Evolutionary conservation across 1,284 basidiomycete species (phyloP), one percentile per base, ranked within the genome.

Genomic region (Gymnopus androsaceus): DNA sequence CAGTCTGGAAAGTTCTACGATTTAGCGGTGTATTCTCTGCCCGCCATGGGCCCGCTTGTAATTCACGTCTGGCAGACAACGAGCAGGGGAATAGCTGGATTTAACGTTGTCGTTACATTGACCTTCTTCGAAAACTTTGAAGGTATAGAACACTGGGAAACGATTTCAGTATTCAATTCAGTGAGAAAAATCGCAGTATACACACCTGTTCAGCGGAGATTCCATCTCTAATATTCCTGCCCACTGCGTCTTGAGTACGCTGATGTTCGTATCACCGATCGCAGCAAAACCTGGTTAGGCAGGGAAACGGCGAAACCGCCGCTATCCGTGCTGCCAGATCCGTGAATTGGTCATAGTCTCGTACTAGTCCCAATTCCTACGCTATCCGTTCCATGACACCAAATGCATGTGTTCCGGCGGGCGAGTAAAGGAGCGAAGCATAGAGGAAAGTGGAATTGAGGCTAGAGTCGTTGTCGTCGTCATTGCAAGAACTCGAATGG

Each of bases 161-260:
- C 7, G 46, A 17, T 9, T 36, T 15, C 8, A n/a, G 41, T 3
- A 17, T 8, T 3, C 15, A 44, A 37, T 14, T 51, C 50, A 31
- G 53, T 44, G 6, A 55, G 33, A 34, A 63, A 34, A 62, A n/a
- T n/a, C n/a, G n/a, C n/a, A n/a, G n/a, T 31, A 40, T 19, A 53
- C 59, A 11, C 19, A 80, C 81, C 80, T 82, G 53, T 77, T 78
- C 15, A 75, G 64, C 5, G 81, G 81, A 51, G 83, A 84, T 0
- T 83, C 83, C n/a, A 84, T 68, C 1, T 82, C 83, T 58, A 84
- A 74, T 36, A 84, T 82, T 1, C 83, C 82, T 21, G 72, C 71
- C 15, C 76, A 71, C 3, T 73, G 74, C 1, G 72, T 76, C 25
- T 75, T 67, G 30, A 71, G 57, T 3, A 84, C 68, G 15, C 69